A percentile compares a stretch with the other conserved stretches of the same genome.
Conservation (phyloP, 345 rosid species). For the Hirschfeldia incana region DNA sequence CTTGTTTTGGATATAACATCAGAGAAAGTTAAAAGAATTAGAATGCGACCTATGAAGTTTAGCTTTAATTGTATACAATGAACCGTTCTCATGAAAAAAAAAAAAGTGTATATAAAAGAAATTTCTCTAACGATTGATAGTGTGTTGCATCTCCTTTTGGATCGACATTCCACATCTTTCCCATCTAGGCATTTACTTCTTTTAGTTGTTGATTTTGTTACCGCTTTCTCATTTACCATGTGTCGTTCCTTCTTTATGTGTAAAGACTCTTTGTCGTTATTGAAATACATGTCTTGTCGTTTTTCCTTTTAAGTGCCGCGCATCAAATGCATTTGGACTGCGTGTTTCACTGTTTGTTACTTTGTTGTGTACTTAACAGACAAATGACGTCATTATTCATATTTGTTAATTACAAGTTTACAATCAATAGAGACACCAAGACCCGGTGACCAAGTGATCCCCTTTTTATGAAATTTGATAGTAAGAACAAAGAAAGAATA, state of each 20-base stretch:
- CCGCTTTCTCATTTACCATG: neutral
- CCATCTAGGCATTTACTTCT: neutral
- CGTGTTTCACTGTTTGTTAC: neutral
- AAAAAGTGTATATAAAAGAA: neutral
- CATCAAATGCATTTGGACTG: neutral
- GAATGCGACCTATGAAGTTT: constrained; percentile 5
- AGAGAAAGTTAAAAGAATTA: neutral
- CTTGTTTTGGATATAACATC: neutral
- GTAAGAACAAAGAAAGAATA: neutral
- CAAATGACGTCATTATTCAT: constrained; percentile 31
- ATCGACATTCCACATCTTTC: neutral
- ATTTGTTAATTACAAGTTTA: constrained; percentile 7
- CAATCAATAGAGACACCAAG: constrained; percentile 22
- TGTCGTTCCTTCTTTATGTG: constrained; percentile 17
- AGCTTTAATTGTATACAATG: constrained; percentile 20
- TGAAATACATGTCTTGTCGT: neutral
- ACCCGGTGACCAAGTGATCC: constrained; percentile 38
- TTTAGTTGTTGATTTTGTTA: neutral
- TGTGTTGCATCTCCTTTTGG: neutral
- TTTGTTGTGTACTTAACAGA: constrained; percentile 19
- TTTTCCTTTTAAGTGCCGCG: neutral
- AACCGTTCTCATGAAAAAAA: neutral
- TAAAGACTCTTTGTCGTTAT: constrained; percentile 29
- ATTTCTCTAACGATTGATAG: neutral
- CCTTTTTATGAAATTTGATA: neutral